A percentile compares a stretch with the other conserved stretches of the same genome.
phyloP scores from a whole-genome alignment of 257 asterid species.

The Perilla frutescens region DNA sequence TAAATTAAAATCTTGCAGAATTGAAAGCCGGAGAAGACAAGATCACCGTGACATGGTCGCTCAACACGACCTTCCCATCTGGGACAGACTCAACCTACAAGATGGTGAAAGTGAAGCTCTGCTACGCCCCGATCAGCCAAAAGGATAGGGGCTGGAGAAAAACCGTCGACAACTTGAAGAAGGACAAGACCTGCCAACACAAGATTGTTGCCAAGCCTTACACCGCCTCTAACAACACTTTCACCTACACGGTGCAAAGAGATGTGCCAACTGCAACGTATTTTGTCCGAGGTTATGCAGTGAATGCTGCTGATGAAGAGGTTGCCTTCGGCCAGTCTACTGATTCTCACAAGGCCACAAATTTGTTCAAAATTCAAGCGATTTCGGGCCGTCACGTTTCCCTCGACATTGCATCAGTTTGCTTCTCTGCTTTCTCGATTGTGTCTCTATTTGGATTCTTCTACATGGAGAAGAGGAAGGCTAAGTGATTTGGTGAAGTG shows the following conservation, averaged over 20 bases:
- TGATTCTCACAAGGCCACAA: slow-evolving; percentile 40
- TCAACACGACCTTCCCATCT: slow-evolving; percentile 33
- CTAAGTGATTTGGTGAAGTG: slow-evolving; percentile 15
- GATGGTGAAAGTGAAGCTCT: slow-evolving; percentile 52
- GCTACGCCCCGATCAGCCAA: slow-evolving; percentile 83
- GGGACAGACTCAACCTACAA: slow-evolving; percentile 55
- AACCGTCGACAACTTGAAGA: slow-evolving; percentile 51
- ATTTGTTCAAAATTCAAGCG: slow-evolving; percentile 54
- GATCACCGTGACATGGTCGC: slow-evolving; percentile 32
- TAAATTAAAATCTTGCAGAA: slow-evolving; percentile 6
- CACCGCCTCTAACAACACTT: slow-evolving; percentile 39
- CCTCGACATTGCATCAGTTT: slow-evolving; percentile 57
- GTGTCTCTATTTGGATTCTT: slow-evolving; percentile 70
- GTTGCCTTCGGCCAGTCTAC: slow-evolving; percentile 74
- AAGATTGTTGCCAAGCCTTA: slow-evolving; percentile 51
- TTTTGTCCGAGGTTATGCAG: slow-evolving; percentile 64
- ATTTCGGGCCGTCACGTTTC: slow-evolving; percentile 66
- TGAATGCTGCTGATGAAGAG: slow-evolving; percentile 40
- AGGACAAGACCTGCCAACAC: slow-evolving; percentile 81
- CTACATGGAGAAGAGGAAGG: slow-evolving; percentile 63
- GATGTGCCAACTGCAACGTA: slow-evolving; percentile 68
- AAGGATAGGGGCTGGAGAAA: slow-evolving; percentile 78
- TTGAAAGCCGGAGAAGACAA: slow-evolving; percentile 35
- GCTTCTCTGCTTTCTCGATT: slow-evolving; percentile 75
- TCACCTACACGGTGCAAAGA: slow-evolving; percentile 50